A percentile compares a stretch with the other conserved stretches of the same genome.
These are phyloP conservation scores for Penicillium oxalicum DNA, from an alignment of 2,329 filamentous ascomycete species.

Conservation along the genomic window DNA sequence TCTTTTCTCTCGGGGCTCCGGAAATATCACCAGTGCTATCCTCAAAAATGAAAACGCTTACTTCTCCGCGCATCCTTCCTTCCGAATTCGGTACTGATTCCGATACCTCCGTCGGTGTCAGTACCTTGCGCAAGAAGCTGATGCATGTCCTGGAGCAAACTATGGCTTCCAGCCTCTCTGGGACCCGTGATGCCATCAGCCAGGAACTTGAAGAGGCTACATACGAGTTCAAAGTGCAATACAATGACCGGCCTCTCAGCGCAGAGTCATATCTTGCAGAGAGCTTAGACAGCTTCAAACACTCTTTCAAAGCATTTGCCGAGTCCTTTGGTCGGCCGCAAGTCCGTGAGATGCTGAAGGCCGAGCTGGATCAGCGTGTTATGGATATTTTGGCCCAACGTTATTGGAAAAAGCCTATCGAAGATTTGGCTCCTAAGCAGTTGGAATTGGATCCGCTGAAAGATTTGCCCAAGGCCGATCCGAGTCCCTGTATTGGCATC, in stretches of 20 bases:
- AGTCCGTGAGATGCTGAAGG: slow-evolving; percentile 82
- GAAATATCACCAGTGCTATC: slow-evolving; percentile 74
- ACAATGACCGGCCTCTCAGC: slow-evolving; percentile 90
- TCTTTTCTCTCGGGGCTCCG: slow-evolving; percentile 76
- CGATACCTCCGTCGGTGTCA: slow-evolving; percentile 72
- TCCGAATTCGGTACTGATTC: slow-evolving; percentile 69
- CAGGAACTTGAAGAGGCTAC: slow-evolving; percentile 94
- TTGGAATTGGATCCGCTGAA: slow-evolving; percentile 66
- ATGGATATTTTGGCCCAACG: slow-evolving; percentile 85
- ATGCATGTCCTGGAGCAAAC: slow-evolving; percentile 97
- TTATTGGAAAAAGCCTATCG: slow-evolving; percentile 95
- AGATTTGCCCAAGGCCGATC: slow-evolving; percentile 77
- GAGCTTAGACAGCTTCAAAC: slow-evolving; percentile 92
- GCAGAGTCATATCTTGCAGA: slow-evolving; percentile 96
- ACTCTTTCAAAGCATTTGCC: slow-evolving; percentile 90
- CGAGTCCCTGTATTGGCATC: slow-evolving; percentile 82
- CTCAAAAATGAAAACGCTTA: slow-evolving; percentile 81
- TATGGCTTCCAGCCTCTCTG: slow-evolving; percentile 87
- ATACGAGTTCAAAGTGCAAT: slow-evolving; percentile 99
- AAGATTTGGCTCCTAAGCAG: slow-evolving; percentile 64
- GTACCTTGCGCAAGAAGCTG: slow-evolving; percentile 83
- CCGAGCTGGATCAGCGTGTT: slow-evolving; percentile 89
- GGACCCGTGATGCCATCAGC: slow-evolving; percentile 84
- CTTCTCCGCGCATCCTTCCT: slow-evolving; percentile 76
- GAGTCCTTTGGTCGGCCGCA: slow-evolving; percentile 84